Percentiles rank a stretch among this genome's conserved stretches.
These are phyloP conservation scores for Spiraea crenata DNA, from an alignment of 331 rosid species.

Conservation along the genomic window DNA sequence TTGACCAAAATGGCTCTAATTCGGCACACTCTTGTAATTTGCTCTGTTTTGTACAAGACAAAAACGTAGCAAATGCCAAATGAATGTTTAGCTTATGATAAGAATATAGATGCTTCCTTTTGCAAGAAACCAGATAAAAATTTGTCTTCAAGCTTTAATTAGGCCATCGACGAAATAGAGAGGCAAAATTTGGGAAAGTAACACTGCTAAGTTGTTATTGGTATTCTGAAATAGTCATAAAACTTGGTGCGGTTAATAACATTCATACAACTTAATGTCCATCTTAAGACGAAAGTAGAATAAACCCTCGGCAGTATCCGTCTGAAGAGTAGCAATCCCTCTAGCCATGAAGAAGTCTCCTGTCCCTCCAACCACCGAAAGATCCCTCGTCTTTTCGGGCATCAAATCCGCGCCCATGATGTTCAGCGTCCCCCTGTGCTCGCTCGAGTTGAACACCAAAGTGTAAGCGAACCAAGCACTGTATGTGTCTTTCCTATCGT, in stretches of 20 bases:
- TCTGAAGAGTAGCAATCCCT: slow-evolving; percentile 38
- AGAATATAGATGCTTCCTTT: too few species aligned
- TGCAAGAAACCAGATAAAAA: too few species aligned
- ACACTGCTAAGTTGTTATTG: too few species aligned
- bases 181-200: too few species aligned
- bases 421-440: slow-evolving; percentile 31
- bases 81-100: too few species aligned
- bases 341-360: slow-evolving; percentile 45
- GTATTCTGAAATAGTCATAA: too few species aligned
- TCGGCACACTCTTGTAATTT: too few species aligned
- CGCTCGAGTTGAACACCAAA: slow-evolving; percentile 33
- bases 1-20: too few species aligned
- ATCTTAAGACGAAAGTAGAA: slow-evolving; percentile 39
- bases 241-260: background rate
- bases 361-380: slow-evolving; percentile 45
- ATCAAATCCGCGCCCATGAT: slow-evolving; percentile 38
- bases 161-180: too few species aligned
- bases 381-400: slow-evolving; percentile 33
- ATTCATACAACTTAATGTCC: slow-evolving; percentile 40
- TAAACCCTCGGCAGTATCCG: slow-evolving; percentile 23
- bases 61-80: too few species aligned
- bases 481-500: slow-evolving; percentile 29
- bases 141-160: too few species aligned
- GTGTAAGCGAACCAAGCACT: slow-evolving; percentile 43
- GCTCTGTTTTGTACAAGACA: too few species aligned